These are phyloP conservation scores for Hypoxylon sp. DNA, from an alignment of 2,329 filamentous ascomycete species.

Conservation along the genomic window DNA sequence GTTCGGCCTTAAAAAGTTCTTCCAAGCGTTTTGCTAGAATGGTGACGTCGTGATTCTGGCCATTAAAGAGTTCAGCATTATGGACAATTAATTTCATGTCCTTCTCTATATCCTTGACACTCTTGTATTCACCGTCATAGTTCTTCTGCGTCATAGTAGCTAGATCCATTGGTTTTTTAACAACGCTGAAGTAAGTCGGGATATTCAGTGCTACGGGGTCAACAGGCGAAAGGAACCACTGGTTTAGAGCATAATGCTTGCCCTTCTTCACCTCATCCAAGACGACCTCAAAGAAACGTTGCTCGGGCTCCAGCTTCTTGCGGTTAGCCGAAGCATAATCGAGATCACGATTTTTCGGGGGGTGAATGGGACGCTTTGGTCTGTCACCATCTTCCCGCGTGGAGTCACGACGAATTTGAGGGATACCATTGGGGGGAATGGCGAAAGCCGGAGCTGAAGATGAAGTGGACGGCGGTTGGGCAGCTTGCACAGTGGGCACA, in stretches of 20 bases:
- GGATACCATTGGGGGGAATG: slow-evolving; percentile 81
- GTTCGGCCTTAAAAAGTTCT: slow-evolving; percentile 80
- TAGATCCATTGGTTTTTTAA: slow-evolving; percentile 98
- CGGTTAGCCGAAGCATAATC: slow-evolving; percentile 84
- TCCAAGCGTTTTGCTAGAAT: slow-evolving; percentile 80
- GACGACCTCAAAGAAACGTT: slow-evolving; percentile 90
- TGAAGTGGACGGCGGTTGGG: slow-evolving; percentile 56
- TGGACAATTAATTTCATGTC: slow-evolving; percentile 87
- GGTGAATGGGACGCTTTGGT: slow-evolving; percentile 93
- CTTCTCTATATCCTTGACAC: slow-evolving; percentile 85
- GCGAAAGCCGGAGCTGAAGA: slow-evolving; percentile 76
- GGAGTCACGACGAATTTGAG: slow-evolving; percentile 88
- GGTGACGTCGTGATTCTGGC: slow-evolving; percentile 79
- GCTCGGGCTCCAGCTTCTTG: slow-evolving; percentile 88
- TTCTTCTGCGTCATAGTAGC: slow-evolving; percentile 85
- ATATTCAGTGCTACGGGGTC: slow-evolving; percentile 96
- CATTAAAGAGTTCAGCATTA: slow-evolving; percentile 95
- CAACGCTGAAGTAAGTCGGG: slow-evolving; percentile 90
- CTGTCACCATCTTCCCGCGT: slow-evolving; percentile 81
- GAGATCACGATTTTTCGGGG: slow-evolving; percentile 91
- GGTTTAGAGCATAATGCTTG: slow-evolving; percentile 77
- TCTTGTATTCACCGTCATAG: slow-evolving; percentile 82
- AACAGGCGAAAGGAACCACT: slow-evolving; percentile 85
- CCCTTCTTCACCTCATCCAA: slow-evolving; percentile 82
- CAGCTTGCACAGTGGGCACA: slow-evolving; percentile 48